Conservation (phyloP, 2,329 filamentous ascomycete species). For the Neonectria neomacrospora region DNA sequence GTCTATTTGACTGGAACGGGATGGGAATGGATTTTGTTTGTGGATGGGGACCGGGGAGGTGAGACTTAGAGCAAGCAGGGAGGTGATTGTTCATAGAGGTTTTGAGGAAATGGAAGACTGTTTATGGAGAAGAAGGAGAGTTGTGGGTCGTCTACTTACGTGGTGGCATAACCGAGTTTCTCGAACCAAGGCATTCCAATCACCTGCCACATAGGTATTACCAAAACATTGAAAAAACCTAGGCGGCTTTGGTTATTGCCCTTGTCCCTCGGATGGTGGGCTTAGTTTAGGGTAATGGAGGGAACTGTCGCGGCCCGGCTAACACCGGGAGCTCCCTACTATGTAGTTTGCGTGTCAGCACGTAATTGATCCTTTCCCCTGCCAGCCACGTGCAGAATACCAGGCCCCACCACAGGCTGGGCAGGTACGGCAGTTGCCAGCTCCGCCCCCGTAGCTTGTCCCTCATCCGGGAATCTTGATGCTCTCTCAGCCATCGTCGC, state of each 20-base stretch:
- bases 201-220: not conserved
- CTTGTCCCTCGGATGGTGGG: not conserved
- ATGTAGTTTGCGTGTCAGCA: slow-evolving; percentile 12
- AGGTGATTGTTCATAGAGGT: slow-evolving; percentile 23
- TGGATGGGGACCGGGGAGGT: not conserved
- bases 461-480: slow-evolving; percentile 15
- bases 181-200: not conserved
- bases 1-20: slow-evolving; percentile 17
- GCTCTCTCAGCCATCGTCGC: slow-evolving; percentile 5
- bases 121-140: slow-evolving; percentile 11
- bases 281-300: slow-evolving; percentile 12
- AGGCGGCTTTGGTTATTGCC: not conserved
- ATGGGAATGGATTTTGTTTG: slow-evolving; percentile 4
- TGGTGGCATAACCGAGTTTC: not conserved
- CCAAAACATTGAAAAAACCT: not conserved
- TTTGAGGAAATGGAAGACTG: slow-evolving; percentile 16
- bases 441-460: slow-evolving; percentile 32
- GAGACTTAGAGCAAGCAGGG: slow-evolving; percentile 12
- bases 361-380: slow-evolving; percentile 20
- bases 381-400: slow-evolving; percentile 42
- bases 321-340: slow-evolving; percentile 34
- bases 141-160: not conserved
- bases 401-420: slow-evolving; percentile 29
- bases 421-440: slow-evolving; percentile 37
- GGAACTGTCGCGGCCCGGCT: slow-evolving; percentile 27